phyloP scores from a whole-genome alignment of 2,329 filamentous ascomycete genomes.

The Hypoxylon sp. region DNA sequence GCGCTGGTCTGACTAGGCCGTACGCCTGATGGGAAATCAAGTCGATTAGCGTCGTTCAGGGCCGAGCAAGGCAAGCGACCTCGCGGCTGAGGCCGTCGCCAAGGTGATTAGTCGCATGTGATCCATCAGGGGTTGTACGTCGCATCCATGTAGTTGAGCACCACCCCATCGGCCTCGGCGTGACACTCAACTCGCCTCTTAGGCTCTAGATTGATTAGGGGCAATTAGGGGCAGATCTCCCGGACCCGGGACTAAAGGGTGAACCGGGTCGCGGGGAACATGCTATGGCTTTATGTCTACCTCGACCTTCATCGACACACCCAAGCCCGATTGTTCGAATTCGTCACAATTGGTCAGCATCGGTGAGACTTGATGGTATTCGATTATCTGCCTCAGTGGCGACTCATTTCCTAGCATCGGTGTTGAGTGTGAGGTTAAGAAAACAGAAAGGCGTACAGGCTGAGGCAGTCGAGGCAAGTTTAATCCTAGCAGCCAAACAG shows the following conservation, averaged over 20 bases:
- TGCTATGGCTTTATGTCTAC: neutral
- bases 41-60: constrained; percentile 6
- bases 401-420: neutral
- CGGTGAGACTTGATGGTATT: too few relatives aligned
- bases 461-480: too few relatives aligned
- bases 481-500: too few relatives aligned
- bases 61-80: constrained; percentile 3
- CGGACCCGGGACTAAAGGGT: neutral
- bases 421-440: neutral
- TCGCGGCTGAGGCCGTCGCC: neutral
- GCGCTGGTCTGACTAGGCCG: neutral
- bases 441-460: neutral
- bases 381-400: neutral
- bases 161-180: constrained; percentile 1
- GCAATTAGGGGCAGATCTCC: neutral
- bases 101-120: neutral
- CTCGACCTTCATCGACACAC: too few relatives aligned
- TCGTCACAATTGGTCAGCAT: too few relatives aligned
- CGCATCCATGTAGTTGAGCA: neutral
- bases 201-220: constrained; percentile 1
- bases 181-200: constrained; percentile 3
- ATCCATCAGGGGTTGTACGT: constrained; percentile 7
- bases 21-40: constrained; percentile 9
- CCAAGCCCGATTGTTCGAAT: too few relatives aligned
- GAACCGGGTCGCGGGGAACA: constrained; percentile 4